A percentile compares a stretch with the other conserved stretches of the same genome.
Evolutionary conservation across 1,139 yeast genomes (phyloP).

Genomic region (Suhomyces ambrosiae): DNA sequence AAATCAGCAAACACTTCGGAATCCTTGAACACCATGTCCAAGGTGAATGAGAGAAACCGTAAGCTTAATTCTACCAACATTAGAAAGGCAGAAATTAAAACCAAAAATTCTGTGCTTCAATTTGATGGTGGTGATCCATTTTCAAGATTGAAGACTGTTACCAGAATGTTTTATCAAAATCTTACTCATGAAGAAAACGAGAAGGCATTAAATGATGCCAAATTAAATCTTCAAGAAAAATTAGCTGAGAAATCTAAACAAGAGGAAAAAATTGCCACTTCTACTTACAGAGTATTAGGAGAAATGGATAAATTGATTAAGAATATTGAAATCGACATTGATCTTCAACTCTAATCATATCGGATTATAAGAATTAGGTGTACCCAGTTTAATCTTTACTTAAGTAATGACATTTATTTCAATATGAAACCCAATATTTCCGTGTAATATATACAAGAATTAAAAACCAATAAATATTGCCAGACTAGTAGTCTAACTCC

Average conservation of each 20-base stretch:
- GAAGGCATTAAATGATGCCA: constrained; percentile 46
- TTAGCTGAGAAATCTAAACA: constrained; percentile 41
- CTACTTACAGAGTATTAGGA: constrained; percentile 48
- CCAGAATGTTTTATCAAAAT: constrained; percentile 75
- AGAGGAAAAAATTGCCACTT: constrained; percentile 43
- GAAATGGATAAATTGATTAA: constrained; percentile 45
- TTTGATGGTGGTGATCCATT: constrained; percentile 77
- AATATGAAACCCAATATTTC: not conserved
- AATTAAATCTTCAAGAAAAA: constrained; percentile 35
- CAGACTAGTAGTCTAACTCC: constrained; percentile 25
- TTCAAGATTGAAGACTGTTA: constrained; percentile 81
- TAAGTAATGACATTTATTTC: too few species aligned
- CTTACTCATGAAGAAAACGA: constrained; percentile 47
- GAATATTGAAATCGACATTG: constrained; percentile 38
- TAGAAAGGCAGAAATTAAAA: constrained; percentile 75
- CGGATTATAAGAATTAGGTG: too few species aligned
- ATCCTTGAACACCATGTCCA: constrained; percentile 48
- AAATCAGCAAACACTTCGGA: constrained; percentile 23
- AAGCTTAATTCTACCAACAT: constrained; percentile 75
- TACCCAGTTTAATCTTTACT: too few species aligned
- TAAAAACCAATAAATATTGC: constrained; percentile 1
- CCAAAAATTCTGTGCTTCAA: constrained; percentile 48
- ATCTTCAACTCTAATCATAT: constrained; percentile 18
- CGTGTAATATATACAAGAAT: constrained; percentile 8
- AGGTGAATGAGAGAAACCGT: constrained; percentile 80